These are phyloP conservation scores for Talaromyces sp. DNA, from an alignment of 2,329 filamentous ascomycete species.

Conservation along the genomic window DNA sequence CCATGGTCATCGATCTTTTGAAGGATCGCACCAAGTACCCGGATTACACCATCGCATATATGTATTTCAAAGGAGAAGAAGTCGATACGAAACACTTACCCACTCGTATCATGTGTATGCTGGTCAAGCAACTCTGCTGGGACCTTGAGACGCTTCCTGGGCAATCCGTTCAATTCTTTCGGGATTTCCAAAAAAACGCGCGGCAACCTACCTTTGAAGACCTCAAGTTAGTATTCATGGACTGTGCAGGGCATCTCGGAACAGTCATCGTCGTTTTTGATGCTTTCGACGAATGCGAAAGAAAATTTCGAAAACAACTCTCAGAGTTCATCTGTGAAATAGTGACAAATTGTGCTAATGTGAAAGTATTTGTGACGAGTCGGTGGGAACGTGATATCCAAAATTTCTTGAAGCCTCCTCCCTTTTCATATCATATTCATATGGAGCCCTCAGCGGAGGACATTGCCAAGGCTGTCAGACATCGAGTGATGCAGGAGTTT, in stretches of 20 bases:
- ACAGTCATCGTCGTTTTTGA: conserved; percentile 3
- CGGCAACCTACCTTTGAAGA: conserved; percentile 3
- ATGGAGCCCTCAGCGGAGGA: neutral
- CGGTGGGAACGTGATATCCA: conserved; percentile 6
- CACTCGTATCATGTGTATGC: conserved; percentile 3
- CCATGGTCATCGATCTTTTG: conserved; percentile 9
- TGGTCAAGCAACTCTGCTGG: conserved; percentile 10
- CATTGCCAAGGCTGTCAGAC: conserved; percentile 1
- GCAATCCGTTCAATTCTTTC: neutral
- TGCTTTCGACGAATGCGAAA: conserved; percentile 7
- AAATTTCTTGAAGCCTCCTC: neutral
- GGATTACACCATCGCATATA: conserved; percentile 1
- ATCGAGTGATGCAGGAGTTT: conserved; percentile 4
- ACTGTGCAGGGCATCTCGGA: conserved; percentile 4
- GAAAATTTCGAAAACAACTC: neutral
- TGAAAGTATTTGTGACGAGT: conserved; percentile 7
- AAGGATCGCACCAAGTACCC: neutral
- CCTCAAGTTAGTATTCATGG: conserved; percentile 1
- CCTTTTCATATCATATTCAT: neutral
- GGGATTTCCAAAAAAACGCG: conserved; percentile 1
- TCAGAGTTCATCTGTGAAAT: neutral
- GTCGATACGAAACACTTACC: neutral
- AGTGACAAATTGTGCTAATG: neutral
- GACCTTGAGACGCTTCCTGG: conserved; percentile 1
- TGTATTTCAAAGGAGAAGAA: conserved; percentile 10